Conservation (phyloP, 805 yeast genomes). For the Zygotorulaspora danielsina region DNA sequence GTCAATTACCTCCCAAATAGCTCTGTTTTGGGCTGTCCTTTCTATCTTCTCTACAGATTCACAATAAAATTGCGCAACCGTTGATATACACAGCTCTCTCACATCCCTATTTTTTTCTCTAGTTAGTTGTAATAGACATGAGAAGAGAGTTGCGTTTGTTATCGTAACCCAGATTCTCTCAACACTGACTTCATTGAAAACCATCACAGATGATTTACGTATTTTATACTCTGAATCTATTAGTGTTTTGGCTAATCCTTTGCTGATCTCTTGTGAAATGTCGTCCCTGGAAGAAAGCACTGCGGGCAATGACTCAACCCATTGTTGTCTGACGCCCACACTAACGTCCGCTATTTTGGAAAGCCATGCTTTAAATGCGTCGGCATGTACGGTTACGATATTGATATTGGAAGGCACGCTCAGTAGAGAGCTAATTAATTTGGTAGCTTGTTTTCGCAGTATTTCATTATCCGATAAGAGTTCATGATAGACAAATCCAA, state of each 20-base stretch:
- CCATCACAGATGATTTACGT: conserved; percentile 54
- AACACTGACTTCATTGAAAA: conserved; percentile 46
- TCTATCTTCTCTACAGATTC: conserved; percentile 36
- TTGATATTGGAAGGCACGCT: conserved; percentile 47
- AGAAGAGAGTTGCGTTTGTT: conserved; percentile 45
- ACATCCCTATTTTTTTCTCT: conserved; percentile 69
- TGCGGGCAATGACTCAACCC: conserved; percentile 58
- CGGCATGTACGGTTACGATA: conserved; percentile 53
- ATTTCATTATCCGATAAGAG: conserved; percentile 63
- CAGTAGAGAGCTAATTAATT: conserved; percentile 65
- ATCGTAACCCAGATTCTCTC: conserved; percentile 46
- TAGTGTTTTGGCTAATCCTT: conserved; percentile 62
- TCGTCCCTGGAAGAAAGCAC: conserved; percentile 46
- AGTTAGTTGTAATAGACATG: conserved; percentile 55
- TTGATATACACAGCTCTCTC: conserved; percentile 53
- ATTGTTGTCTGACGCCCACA: conserved; percentile 56
- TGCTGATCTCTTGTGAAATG: conserved; percentile 46
- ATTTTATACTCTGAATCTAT: conserved; percentile 74
- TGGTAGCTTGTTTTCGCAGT: conserved; percentile 64
- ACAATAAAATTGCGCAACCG: conserved; percentile 54
- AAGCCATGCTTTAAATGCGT: conserved; percentile 67
- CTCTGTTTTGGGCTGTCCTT: conserved; percentile 19
- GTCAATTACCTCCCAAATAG: conserved; percentile 31
- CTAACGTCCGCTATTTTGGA: conserved; percentile 69
- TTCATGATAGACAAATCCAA: conserved; percentile 78